phyloP scores from a whole-genome alignment of 2,329 filamentous ascomycete species.

The Stagonosporopsis tanaceti region DNA sequence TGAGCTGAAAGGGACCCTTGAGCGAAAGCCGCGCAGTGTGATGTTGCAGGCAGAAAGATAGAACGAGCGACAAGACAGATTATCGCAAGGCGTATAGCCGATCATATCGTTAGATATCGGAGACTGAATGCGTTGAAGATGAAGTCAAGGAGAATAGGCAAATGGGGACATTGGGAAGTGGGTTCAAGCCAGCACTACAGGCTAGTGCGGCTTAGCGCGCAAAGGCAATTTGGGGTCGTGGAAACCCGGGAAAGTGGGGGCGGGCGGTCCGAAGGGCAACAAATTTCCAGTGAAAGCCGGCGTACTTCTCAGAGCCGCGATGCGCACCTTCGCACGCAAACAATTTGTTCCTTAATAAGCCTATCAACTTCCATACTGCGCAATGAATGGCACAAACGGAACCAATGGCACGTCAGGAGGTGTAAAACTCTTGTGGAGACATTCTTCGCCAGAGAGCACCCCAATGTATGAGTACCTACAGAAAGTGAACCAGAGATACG shows the following conservation, averaged over 20 bases:
- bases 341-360: not conserved
- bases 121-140: not conserved
- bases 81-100: not conserved
- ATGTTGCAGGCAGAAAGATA: not conserved
- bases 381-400: constrained; percentile 24
- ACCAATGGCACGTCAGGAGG: constrained; percentile 26
- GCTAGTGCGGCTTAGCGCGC: not conserved
- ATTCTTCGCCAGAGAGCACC: constrained; percentile 71
- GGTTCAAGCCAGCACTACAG: not conserved
- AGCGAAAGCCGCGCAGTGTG: not conserved
- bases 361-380: not conserved
- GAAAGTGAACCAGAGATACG: constrained; percentile 72
- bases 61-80: not conserved
- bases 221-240: not conserved
- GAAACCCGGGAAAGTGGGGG: constrained; percentile 7
- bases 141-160: not conserved
- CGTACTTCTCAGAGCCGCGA: not conserved
- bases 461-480: constrained; percentile 77
- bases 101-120: not conserved
- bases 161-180: not conserved
- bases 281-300: constrained; percentile 20
- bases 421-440: constrained; percentile 68
- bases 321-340: not conserved
- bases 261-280: constrained; percentile 2
- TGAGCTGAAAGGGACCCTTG: not conserved